Conservation (phyloP, 2,329 filamentous ascomycete genomes). For the Orbilia javanica region DNA sequence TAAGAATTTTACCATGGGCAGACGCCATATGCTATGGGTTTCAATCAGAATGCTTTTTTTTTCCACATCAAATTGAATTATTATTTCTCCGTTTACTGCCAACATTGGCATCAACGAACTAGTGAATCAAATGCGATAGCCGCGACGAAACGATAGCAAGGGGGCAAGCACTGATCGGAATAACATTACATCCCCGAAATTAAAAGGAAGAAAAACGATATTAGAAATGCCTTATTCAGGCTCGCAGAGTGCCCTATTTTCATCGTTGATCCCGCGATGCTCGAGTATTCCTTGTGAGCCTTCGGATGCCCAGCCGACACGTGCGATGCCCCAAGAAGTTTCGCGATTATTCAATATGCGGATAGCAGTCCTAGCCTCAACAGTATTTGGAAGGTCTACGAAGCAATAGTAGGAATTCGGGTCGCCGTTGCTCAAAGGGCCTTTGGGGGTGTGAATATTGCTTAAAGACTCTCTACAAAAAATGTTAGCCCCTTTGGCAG, state of each 20-base stretch:
- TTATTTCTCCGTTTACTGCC: background rate
- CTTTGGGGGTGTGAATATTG: background rate
- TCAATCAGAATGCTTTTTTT: too few species aligned
- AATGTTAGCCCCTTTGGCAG: background rate
- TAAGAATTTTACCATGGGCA: too few species aligned
- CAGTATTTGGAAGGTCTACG: conserved; percentile 29
- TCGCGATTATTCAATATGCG: conserved; percentile 47
- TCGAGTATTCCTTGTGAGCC: conserved; percentile 25
- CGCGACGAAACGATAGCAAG: background rate
- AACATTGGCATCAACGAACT: background rate
- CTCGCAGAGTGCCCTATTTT: background rate
- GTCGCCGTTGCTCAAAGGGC: background rate
- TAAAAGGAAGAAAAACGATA: too few species aligned
- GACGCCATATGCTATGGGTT: too few species aligned
- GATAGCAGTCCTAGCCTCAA: conserved; percentile 36
- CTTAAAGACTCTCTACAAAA: conserved; percentile 42
- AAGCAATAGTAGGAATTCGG: conserved; percentile 31
- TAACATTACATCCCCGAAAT: background rate
- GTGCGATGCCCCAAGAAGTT: conserved; percentile 43
- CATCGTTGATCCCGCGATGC: conserved; percentile 17
- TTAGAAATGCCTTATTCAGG: background rate
- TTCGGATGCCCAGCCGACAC: conserved; percentile 38
- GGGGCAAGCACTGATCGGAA: background rate
- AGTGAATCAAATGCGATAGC: background rate
- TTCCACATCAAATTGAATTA: background rate